Conservation (phyloP, 2,329 filamentous ascomycete species). For the Emmonsiellopsis sp. region DNA sequence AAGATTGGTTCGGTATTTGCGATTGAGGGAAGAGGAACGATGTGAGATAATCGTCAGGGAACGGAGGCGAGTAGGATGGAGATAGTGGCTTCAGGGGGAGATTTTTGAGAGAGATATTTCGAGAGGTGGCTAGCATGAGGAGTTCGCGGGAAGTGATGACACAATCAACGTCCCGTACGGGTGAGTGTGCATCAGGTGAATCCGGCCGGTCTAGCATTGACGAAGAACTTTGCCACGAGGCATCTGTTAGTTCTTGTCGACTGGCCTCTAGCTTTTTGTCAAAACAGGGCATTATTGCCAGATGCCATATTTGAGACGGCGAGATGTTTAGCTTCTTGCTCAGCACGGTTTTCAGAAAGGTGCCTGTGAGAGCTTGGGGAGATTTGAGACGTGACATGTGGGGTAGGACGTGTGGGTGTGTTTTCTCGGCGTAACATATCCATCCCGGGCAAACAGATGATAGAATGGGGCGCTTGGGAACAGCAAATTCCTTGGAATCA, state of each 20-base stretch:
- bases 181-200: conserved; percentile 28
- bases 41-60: conserved; percentile 64
- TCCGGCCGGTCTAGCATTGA: conserved; percentile 22
- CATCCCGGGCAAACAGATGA: conserved; percentile 92
- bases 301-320: conserved; percentile 79
- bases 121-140: conserved; percentile 74
- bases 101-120: conserved; percentile 65
- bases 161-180: conserved; percentile 84
- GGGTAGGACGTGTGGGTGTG: conserved; percentile 83
- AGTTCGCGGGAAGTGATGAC: conserved; percentile 96
- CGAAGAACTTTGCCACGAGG: conserved; percentile 49
- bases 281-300: conserved; percentile 96
- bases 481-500: conserved; percentile 12
- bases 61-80: conserved; percentile 41
- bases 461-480: conserved; percentile 42
- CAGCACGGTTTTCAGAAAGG: conserved; percentile 76
- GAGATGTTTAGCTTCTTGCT: conserved; percentile 62
- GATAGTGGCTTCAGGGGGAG: conserved; percentile 53
- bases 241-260: conserved; percentile 79
- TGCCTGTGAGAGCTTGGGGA: conserved; percentile 84
- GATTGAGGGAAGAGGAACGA: conserved; percentile 60
- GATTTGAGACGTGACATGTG: conserved; percentile 89
- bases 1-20: conserved; percentile 29
- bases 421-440: conserved; percentile 99
- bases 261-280: conserved; percentile 98